Percentiles rank a stretch among this genome's conserved stretches.
Conservation (phyloP, 352 stramenopile genomes). For the Globisporangium rhizosaccharum region DNA sequence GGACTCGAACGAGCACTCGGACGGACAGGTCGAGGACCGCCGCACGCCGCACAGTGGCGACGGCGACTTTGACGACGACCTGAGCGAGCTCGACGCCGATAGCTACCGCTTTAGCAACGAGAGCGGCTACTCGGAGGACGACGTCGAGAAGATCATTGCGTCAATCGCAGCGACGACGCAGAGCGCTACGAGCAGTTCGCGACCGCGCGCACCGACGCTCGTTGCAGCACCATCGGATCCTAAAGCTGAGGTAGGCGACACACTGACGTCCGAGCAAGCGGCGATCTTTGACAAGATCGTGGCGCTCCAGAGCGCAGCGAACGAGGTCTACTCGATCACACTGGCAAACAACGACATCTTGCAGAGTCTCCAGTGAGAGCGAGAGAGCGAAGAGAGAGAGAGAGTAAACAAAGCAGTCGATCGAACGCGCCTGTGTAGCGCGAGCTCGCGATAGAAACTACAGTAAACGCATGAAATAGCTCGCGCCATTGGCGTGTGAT, state of each 20-base stretch:
- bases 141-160: conserved; percentile 13
- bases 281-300: conserved; percentile 28
- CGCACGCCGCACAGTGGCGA: conserved; percentile 2
- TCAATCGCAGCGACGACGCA: neutral
- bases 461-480: too few species aligned
- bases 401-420: too few species aligned
- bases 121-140: conserved; percentile 8
- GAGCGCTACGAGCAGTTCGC: too few species aligned
- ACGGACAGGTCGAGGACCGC: conserved; percentile 1
- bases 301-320: conserved; percentile 29
- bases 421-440: too few species aligned
- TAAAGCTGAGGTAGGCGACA: neutral
- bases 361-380: neutral
- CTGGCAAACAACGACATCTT: conserved; percentile 48
- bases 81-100: conserved; percentile 9
- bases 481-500: too few species aligned
- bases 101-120: conserved; percentile 11
- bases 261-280: conserved; percentile 4
- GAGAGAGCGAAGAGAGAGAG: too few species aligned
- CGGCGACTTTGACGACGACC: conserved; percentile 1
- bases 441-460: too few species aligned
- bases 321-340: conserved; percentile 33
- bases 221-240: neutral
- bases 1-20: neutral
- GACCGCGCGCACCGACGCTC: too few species aligned